Evolutionary conservation across 768 basidiomycete species (phyloP), one percentile per base, ranked within the genome.

Genomic region (Lepiota brunneoincarnata): DNA sequence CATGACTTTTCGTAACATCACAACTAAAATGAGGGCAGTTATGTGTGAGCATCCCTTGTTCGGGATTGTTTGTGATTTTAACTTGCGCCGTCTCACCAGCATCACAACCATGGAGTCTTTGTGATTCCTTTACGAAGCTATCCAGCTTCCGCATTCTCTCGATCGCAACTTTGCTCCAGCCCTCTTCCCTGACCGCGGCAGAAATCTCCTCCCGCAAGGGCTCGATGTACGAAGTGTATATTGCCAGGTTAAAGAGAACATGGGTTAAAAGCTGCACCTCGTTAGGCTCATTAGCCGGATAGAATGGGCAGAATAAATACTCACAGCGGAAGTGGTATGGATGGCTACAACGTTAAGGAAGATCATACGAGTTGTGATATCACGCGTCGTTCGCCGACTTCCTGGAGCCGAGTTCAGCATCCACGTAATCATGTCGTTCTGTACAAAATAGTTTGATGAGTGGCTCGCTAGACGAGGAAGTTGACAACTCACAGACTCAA

Each of bases 101-200:
- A 14, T 60, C 59, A 38, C 74, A 55, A 1, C 69, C 71, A 44
- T 63, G 63, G 15, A 73, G 49, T 15, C 78, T 66, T 58, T 74
- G 69, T 7, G 70, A 66, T 59, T 81, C 79, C 44, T 72, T 75
- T n/a, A 83, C 44, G 60, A 82, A 79, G 57, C 79, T 81, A 53
- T 82, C 80, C 2, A 77, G 43, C 57, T 69, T 73, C 46, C 57
- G 62, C 73, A 81, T 72, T 44, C 68, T 65, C 6, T 69, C 70
- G 20, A 73, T 44, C 51, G 70, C 54, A 59, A 23, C 35, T 47
- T 66, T 68, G 28, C 68, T 70, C 71, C 70, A 75, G 1, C 69
- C 69, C 7, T 63, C 63, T 24, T 63, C 52, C 1, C 51, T 43
- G 5, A 74, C 49, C 6, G 65, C 58, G 6, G 49, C 46, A 17